Base-by-base conservation (phyloP, 257 asterid genomes). In the Misopates orontium region DNA sequence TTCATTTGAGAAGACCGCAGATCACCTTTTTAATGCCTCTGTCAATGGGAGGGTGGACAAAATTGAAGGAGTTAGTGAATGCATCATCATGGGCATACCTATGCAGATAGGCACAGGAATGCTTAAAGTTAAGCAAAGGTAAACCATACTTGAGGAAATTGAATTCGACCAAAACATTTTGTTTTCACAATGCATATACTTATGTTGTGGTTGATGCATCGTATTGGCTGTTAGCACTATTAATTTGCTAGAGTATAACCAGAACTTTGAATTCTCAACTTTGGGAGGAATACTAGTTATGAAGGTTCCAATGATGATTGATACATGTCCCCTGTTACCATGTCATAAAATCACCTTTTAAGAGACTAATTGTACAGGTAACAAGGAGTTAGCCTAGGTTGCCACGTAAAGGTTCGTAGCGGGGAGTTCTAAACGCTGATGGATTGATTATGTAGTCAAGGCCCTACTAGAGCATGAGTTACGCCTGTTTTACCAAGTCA, bases 11-110 rank as follows among this genome's bases (percentile, higher is more conserved):
- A 87, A 70, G 77, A 87, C 98, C 9, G 63, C 90, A 14, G 97
- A 93, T 75, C 97, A 84, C 81, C 89, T 93, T 60, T 93, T 93
- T 75, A 83, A 81, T 73, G 98, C 97, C 57, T 82, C 98, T 17
- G 97, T 80, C 42, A 81, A 71, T 55, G 96, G 98, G 68, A 79
- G 85, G 77, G 86, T 77, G 51, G 98, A 93, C 68, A 89, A 67
- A 73, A 93, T 93, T 68, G 95, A 87, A 80, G 98, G 98, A 70
- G 96, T 93, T 25, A 83, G 85, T 63, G 97, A 93, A 75, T 82
- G 96, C 83, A 87, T 93, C 77, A 93, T 93, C 50, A 84, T 90
- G 97, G 98, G 98, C 32, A 83, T 84, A 78, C 97, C 97, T 19
- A 84, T 87, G 85, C 91, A 51, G 72, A 32, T 85, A 32, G 98